A percentile compares a stretch with the other conserved stretches of the same genome.
These are phyloP conservation scores for Trebouxia gelatinosa DNA, from an alignment of 163 green algal species.

Conservation along the genomic window DNA sequence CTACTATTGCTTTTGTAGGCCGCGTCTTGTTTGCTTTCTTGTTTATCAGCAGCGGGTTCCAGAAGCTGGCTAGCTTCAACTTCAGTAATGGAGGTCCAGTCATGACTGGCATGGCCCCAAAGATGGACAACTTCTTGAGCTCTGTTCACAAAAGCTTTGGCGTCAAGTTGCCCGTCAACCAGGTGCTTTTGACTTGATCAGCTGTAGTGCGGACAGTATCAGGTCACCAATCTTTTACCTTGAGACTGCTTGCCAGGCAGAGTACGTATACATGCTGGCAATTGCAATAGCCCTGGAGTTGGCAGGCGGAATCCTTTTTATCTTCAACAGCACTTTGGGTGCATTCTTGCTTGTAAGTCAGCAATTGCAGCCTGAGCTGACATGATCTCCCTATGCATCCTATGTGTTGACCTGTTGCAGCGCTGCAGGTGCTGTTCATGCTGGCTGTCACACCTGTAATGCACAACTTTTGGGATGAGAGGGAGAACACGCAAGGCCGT, in stretches of 20 bases:
- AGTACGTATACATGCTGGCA: slow-evolving; percentile 32
- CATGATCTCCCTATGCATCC: too few relatives aligned
- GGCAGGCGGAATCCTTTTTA: slow-evolving; percentile 39
- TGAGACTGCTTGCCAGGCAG: background rate
- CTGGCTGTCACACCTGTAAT: slow-evolving; percentile 44
- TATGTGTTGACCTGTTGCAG: background rate
- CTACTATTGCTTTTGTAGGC: slow-evolving; percentile 13
- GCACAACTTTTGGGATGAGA: slow-evolving; percentile 49
- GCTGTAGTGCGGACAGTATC: too few relatives aligned
- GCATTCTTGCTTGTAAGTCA: slow-evolving; percentile 33
- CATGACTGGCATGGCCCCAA: slow-evolving; percentile 35
- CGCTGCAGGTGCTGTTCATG: slow-evolving; percentile 40
- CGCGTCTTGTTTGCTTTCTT: slow-evolving; percentile 29
- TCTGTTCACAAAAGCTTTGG: slow-evolving; percentile 5
- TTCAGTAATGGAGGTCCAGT: slow-evolving; percentile 33
- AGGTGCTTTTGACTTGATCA: too few relatives aligned
- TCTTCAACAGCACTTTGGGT: slow-evolving; percentile 31
- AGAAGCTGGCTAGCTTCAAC: slow-evolving; percentile 33
- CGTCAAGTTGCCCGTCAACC: slow-evolving; percentile 21
- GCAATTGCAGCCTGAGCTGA: too few relatives aligned
- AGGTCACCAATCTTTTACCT: background rate
- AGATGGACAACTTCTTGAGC: slow-evolving; percentile 37
- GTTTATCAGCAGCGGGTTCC: slow-evolving; percentile 29
- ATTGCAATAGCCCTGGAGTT: slow-evolving; percentile 37
- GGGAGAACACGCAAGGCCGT: slow-evolving; percentile 6